Percentiles rank a stretch among this genome's conserved stretches.
Conservation (phyloP, 2,329 filamentous ascomycete genomes). For the Byssochlamys sp. region DNA sequence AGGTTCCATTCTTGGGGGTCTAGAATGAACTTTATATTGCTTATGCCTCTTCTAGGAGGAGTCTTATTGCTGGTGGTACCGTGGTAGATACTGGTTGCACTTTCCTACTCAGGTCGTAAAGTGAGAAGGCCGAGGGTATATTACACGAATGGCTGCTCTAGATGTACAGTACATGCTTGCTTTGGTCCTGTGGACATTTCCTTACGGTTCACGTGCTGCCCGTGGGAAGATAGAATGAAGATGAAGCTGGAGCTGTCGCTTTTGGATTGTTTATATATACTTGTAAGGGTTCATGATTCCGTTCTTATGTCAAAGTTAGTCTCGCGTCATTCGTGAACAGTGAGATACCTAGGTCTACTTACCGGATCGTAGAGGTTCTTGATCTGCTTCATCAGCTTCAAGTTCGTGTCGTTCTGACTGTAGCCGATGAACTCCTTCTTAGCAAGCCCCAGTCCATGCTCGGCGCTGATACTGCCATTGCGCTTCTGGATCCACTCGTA, state of each 20-base stretch:
- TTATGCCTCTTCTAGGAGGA: no score
- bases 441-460: slow-evolving; percentile 85
- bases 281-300: slow-evolving; percentile 99
- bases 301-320: slow-evolving; percentile 50
- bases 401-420: slow-evolving; percentile 76
- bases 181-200: neutral
- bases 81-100: no score
- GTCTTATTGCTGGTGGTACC: neutral
- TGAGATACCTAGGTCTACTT: slow-evolving; percentile 32
- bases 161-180: neutral
- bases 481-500: slow-evolving; percentile 92
- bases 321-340: neutral
- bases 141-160: neutral
- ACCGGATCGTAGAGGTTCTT: slow-evolving; percentile 92
- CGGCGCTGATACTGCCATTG: slow-evolving; percentile 88
- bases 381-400: slow-evolving; percentile 86
- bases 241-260: neutral
- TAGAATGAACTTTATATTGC: neutral
- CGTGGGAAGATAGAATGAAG: neutral
- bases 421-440: slow-evolving; percentile 96
- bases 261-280: slow-evolving; percentile 51
- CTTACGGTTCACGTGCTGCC: neutral
- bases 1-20: neutral
- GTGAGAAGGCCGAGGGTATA: neutral
- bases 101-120: no score